Base-by-base conservation (phyloP, 352 stramenopile genomes). In the Phytopythium kandeliae region DNA sequence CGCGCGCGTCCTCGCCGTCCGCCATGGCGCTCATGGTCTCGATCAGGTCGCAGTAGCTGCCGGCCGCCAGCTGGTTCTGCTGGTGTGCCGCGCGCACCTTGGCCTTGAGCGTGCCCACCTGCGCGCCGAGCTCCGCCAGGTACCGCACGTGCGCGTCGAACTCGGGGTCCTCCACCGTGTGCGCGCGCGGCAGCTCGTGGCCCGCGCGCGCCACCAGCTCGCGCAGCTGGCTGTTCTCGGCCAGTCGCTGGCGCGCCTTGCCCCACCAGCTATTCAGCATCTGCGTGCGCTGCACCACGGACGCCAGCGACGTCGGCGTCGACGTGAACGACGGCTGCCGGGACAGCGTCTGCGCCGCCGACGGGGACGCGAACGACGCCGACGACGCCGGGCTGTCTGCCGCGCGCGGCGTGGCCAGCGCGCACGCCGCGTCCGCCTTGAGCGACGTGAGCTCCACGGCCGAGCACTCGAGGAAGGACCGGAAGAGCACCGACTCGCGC, bases 1-100 rank as follows among this genome's bases (percentile, higher is more conserved):
- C 65, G 55, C 82, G 80, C 46, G 74, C 66, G 28, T 86, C 72
- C 47, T 93, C 82, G 10, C 72, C 71, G 47, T 91, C 77, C 1
- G 79, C 78, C 45, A 89, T 65, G 50, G 64, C 67, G 56, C 74
- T 75, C 36, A 89, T 71, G 31, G 63, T 75, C 63, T 93, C 82
- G 46, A 91, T 91, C 38, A 93, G 73, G 49, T 88, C 79, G 55
- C 82, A 90, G 74, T 93, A 86, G 6, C 79, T 72, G n/a, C 75
- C 74, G 12, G 82, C 71, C 24, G 82, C 65, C 28, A 87, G 63
- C 44, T 85, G 79, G 66, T 86, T 89, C 60, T 87, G 73, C 47
- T 78, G 62, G 54, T 83, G 77, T 1, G 78, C 79, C 21, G 69
- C 64, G 26, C 69, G 64, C 36, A 72, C 76, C 43, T 86, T 87